These are phyloP conservation scores for Physcomitrium patens DNA, from an alignment of 225 moss, liverwort and hornwort genomes.

Conservation along the genomic window DNA sequence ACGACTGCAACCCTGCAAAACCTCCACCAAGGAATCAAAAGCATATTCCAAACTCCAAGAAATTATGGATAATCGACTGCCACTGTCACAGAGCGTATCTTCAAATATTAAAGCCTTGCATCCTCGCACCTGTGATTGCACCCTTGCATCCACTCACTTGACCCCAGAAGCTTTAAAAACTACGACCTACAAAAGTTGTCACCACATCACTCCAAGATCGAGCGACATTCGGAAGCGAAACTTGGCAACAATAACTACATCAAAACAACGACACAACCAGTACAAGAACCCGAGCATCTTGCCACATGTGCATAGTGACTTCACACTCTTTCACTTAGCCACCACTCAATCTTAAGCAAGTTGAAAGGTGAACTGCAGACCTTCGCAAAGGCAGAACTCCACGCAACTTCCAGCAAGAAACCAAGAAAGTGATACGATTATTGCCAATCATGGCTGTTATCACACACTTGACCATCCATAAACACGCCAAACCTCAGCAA, in stretches of 20 bases:
- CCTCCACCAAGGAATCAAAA: neutral
- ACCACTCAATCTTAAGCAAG: neutral
- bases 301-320: neutral
- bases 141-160: neutral
- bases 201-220: no score
- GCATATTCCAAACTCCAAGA: neutral
- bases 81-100: neutral
- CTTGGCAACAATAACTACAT: no score
- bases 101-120: neutral
- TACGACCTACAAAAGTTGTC: no score
- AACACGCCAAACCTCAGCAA: neutral
- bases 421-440: slow-evolving; percentile 4
- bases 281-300: no score
- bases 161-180: neutral
- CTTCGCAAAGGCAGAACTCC: neutral
- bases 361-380: neutral
- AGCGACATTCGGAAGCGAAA: no score
- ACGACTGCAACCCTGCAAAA: slow-evolving; percentile 40
- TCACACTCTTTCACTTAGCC: neutral
- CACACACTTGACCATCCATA: neutral
- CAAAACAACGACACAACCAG: no score
- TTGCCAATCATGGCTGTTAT: no score
- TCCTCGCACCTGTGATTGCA: neutral
- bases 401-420: neutral
- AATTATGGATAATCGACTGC: neutral